Evolutionary conservation across 306 rosid species (phyloP).

Genomic region (Prinsepia uniflora): DNA sequence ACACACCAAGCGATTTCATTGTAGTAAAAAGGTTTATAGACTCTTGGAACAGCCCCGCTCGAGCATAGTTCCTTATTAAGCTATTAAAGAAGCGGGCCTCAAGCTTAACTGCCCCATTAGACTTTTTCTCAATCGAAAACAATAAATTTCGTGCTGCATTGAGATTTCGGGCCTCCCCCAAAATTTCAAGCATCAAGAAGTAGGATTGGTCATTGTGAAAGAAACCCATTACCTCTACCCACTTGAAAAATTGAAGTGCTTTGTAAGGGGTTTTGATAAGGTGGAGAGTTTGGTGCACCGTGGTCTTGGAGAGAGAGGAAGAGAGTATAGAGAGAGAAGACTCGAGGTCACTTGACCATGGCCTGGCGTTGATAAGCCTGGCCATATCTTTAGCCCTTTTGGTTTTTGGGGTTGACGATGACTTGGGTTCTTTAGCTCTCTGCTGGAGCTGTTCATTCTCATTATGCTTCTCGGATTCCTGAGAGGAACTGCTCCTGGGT

Average conservation of each 20-base stretch:
- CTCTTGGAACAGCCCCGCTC: constrained; percentile 73
- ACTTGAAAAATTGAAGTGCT: constrained; percentile 60
- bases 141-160: constrained; percentile 68
- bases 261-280: constrained; percentile 42
- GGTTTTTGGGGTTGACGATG: constrained; percentile 36
- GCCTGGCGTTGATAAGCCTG: constrained; percentile 40
- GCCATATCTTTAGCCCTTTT: constrained; percentile 51
- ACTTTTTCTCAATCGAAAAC: constrained; percentile 59
- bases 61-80: constrained; percentile 64
- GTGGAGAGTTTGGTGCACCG: constrained; percentile 56
- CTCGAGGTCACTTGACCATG: constrained; percentile 48
- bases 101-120: constrained; percentile 60
- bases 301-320: constrained; percentile 52
- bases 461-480: constrained; percentile 8
- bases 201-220: constrained; percentile 49
- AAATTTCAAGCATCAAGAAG: constrained; percentile 52
- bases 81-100: constrained; percentile 65
- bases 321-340: constrained; percentile 44
- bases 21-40: constrained; percentile 54
- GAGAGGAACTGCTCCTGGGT: constrained; percentile 41
- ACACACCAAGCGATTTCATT: constrained; percentile 58
- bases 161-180: constrained; percentile 56
- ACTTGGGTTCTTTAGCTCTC: constrained; percentile 26
- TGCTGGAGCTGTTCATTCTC: constrained; percentile 19
- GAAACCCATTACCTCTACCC: constrained; percentile 55